Base-by-base conservation (phyloP, 2,329 filamentous ascomycete genomes). In the Knufia fluminis region DNA sequence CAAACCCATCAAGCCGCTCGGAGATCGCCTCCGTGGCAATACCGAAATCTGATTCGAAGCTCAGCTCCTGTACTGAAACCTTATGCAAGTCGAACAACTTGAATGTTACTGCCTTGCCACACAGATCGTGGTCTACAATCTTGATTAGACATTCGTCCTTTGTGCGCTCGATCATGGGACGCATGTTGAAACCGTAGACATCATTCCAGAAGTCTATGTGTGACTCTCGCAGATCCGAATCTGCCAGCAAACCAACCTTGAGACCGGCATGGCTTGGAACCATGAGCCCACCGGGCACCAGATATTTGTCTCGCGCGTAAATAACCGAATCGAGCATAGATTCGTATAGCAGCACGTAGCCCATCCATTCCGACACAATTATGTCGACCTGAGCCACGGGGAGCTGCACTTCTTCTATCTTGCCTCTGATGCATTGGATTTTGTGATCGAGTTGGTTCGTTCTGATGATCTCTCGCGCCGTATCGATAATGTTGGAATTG, bases 311-410 rank as follows among this genome's bases (percentile, higher is more conserved):
- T 53, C 90, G 78, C 38, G 91, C 91, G 62, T 81, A 91, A 45
- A 97, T 76, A 19, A 97, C 87, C 43, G 87, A 94, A 56, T 92
- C 88, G 23, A 97, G 80, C 90, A 97, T 97, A 49, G 89, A 88
- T 68, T 97, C 90, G 66, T 94, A 97, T 4, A 96, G 76, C 16
- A 96, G 76, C 56, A 83, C 86, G 65, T 97, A 97, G 24, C 90
- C 90, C 90, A 97, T 97, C 90, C 90, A 97, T 67, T 97, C 90
- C 52, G 86, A 94, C 53, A 97, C 83, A 63, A 97, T 95, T 61
- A 97, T 84, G 68, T 97, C 91, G 40, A 96, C 90, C 61, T 90
- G 74, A 48, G 80, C 74, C 6, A 91, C 83, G 1, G 86, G 89
- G 19, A 89, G 75, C 50, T 69, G 74, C 49, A 94, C 85, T 57